Conservation (phyloP, 2,329 filamentous ascomycete genomes). For the Huntiella savannae region DNA sequence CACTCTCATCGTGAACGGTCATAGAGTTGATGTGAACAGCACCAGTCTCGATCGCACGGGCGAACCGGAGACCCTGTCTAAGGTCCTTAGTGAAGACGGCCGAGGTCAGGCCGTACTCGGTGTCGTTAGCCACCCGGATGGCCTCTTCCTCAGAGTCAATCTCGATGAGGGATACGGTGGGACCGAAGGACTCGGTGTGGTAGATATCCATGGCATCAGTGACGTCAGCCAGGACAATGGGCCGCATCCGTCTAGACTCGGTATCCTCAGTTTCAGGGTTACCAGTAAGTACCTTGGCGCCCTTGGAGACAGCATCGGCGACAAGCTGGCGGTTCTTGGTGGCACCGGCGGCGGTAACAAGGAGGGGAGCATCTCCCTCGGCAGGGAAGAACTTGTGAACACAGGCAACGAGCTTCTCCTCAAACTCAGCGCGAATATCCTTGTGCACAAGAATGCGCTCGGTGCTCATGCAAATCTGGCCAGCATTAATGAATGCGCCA, state of each 20-base stretch:
- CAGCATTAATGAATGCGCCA: conserved; percentile 53
- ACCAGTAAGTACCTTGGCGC: conserved; percentile 32
- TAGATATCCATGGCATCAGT: conserved; percentile 51
- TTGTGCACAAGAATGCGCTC: conserved; percentile 49
- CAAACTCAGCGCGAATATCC: conserved; percentile 27
- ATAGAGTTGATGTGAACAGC: conserved; percentile 49
- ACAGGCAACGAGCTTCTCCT: conserved; percentile 22
- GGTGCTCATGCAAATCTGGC: conserved; percentile 75
- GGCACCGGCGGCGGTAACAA: conserved; percentile 49
- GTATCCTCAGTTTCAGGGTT: conserved; percentile 17
- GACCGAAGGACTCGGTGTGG: conserved; percentile 58
- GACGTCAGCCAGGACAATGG: conserved; percentile 49
- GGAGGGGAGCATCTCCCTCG: conserved; percentile 44
- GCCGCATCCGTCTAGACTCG: conserved; percentile 30
- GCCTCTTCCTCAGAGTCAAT: conserved; percentile 55
- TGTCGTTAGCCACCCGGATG: conserved; percentile 57
- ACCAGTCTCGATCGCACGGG: conserved; percentile 44
- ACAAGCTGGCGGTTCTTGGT: conserved; percentile 48
- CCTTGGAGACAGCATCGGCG: conserved; percentile 47
- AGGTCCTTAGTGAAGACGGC: conserved; percentile 58
- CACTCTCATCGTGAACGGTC: conserved; percentile 45
- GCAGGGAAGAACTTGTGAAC: conserved; percentile 28
- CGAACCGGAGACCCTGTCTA: conserved; percentile 36
- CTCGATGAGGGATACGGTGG: conserved; percentile 47
- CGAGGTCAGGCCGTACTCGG: conserved; percentile 54